A percentile compares a stretch with the other conserved stretches of the same genome.
Conservation (phyloP, 1,284 basidiomycete species). For the Crucibulum parvulum region DNA sequence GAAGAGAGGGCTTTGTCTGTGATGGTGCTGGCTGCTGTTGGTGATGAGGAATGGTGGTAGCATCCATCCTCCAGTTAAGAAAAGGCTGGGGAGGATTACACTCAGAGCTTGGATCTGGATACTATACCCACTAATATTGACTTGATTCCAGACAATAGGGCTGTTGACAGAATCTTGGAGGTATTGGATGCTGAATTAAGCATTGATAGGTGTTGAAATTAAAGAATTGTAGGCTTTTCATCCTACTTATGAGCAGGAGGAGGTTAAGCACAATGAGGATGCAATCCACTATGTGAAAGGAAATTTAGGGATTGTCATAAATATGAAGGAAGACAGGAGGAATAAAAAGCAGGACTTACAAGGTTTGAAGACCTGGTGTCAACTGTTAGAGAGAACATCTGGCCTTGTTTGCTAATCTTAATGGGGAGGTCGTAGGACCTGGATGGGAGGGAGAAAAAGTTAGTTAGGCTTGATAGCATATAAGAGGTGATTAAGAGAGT, state of each 20-base stretch:
- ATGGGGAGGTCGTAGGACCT: conserved; percentile 71
- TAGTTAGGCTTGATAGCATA: neutral
- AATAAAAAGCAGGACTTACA: conserved; percentile 42
- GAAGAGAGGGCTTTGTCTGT: conserved; percentile 57
- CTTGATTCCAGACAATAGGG: conserved; percentile 69
- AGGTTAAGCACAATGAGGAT: conserved; percentile 58
- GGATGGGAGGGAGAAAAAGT: neutral
- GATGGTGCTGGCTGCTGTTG: conserved; percentile 63
- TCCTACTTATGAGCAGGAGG: conserved; percentile 49
- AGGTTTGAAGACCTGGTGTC: conserved; percentile 82
- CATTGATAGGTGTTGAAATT: conserved; percentile 45
- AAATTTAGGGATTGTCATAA: neutral
- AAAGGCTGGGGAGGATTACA: conserved; percentile 29
- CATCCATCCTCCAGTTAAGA: neutral
- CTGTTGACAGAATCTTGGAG: conserved; percentile 63
- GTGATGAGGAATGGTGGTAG: conserved; percentile 3
- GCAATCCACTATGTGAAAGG: conserved; percentile 62
- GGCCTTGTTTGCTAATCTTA: conserved; percentile 50
- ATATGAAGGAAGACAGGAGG: neutral
- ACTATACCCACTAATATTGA: conserved; percentile 63
- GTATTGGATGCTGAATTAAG: conserved; percentile 58
- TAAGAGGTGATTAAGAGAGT: neutral
- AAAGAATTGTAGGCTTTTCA: conserved; percentile 60
- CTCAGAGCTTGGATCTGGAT: conserved; percentile 69
- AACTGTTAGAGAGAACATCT: conserved; percentile 66